Base-by-base conservation (phyloP, 768 basidiomycete genomes). In the Leucocoprinus leucothites region DNA sequence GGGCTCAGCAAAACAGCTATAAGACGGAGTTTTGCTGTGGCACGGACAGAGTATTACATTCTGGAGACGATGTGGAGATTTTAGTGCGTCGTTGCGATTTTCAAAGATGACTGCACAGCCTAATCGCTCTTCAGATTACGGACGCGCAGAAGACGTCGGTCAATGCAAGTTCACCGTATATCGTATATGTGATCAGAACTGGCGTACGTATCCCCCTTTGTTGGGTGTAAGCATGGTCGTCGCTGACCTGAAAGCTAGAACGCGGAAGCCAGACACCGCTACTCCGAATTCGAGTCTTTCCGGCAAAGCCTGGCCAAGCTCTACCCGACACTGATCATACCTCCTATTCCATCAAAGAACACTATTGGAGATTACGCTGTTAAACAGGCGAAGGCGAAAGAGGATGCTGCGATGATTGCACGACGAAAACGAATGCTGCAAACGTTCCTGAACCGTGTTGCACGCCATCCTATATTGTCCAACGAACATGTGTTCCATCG, bases 311-410 rank as follows among this genome's bases (percentile, higher is more conserved):
- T 99, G 46, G 79, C 84, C 48, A 93, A 86, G 64, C 78, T 99
- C 43, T 97, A 99, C 68, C 97, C 97, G 0, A 97, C 95, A 8
- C 74, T 95, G 62, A 98, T 99, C 64, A 88, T 99, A 57, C 96
- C 97, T 2, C 97, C 97, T 41, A 97, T 99, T 50, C 97, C 97
- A 2, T 94, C 91, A 1, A 98, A 99, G 72, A 94, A 98, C 72
- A 89, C 89, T 1, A 78, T 99, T 36, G 85, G 92, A 7, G 97
- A 98, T 64, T 99, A 99, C 75, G 97, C 97, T 1, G 88, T 94
- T 58, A 98, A 98, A 71, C 94, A 94, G 65, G 87, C 82, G 13
- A 97, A 96, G 70, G 97, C 96, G 21, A 98, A 96, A 66, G 97
- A 99, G 65, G 97, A 99, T 67, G 85, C 86, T 2, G 81, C 88